Percentiles rank a stretch among this genome's conserved stretches.
Conservation (phyloP, 2,329 filamentous ascomycete genomes). For the Neofusicoccum parvum region DNA sequence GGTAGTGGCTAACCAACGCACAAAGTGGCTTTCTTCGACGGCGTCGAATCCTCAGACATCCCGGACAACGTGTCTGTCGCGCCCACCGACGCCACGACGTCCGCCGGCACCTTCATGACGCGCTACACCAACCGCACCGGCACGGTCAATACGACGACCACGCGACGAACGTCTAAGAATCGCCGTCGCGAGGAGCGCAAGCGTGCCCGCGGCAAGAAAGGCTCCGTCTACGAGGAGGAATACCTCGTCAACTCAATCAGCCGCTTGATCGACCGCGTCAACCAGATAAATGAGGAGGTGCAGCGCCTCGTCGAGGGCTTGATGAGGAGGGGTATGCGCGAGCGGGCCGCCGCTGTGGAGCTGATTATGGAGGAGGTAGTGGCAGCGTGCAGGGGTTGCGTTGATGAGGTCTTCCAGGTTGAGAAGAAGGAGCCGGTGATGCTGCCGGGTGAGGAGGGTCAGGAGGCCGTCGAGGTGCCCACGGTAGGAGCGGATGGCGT, state of each 20-base stretch:
- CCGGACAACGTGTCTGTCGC: conserved; percentile 93
- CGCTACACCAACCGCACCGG: conserved; percentile 79
- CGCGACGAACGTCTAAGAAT: conserved; percentile 83
- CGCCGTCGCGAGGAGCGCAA: conserved; percentile 90
- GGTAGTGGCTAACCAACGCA: neutral
- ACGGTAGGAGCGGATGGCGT: conserved; percentile 39
- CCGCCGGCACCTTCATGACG: conserved; percentile 82
- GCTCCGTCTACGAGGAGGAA: conserved; percentile 96
- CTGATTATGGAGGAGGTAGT: conserved; percentile 73
- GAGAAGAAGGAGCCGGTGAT: conserved; percentile 21
- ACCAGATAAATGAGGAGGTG: conserved; percentile 71
- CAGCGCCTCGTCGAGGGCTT: conserved; percentile 75
- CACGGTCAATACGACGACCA: conserved; percentile 72
- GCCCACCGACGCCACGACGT: conserved; percentile 78
- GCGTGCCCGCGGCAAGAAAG: conserved; percentile 90
- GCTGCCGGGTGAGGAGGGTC: conserved; percentile 15
- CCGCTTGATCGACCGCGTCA: conserved; percentile 80
- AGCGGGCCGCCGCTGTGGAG: conserved; percentile 79
- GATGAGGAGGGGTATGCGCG: conserved; percentile 79
- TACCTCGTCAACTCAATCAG: conserved; percentile 89
- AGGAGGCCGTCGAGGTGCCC: conserved; percentile 21
- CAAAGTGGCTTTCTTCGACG: conserved; percentile 77
- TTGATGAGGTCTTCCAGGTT: conserved; percentile 69
- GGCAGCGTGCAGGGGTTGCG: conserved; percentile 65
- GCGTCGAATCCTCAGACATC: conserved; percentile 64